Percentiles rank a stretch among this genome's conserved stretches.
These are phyloP conservation scores for Calonectria pteridis DNA, from an alignment of 2,329 filamentous ascomycete genomes.

Conservation along the genomic window DNA sequence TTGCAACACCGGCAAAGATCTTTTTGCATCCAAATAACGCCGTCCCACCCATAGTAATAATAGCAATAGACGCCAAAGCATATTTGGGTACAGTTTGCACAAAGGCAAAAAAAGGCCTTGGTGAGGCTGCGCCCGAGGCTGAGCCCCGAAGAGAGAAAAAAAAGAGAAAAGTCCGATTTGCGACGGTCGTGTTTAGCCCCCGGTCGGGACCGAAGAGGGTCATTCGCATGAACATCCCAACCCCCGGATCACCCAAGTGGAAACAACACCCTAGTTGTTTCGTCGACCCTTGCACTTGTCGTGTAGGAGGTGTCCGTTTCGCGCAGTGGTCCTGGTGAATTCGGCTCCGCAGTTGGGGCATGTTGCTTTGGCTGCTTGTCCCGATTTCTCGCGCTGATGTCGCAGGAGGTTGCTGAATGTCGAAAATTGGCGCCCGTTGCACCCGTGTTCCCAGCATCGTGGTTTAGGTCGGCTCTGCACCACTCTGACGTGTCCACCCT, in stretches of 20 bases:
- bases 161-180: constrained; percentile 27
- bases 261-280: constrained; percentile 39
- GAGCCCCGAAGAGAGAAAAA: constrained; percentile 29
- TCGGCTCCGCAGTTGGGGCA: constrained; percentile 94
- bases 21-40: constrained; percentile 38
- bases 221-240: constrained; percentile 32
- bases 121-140: constrained; percentile 36
- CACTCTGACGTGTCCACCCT: constrained; percentile 71
- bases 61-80: constrained; percentile 35
- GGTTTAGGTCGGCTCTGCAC: constrained; percentile 88
- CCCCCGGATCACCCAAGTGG: constrained; percentile 27
- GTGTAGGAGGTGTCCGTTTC: constrained; percentile 87
- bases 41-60: constrained; percentile 31
- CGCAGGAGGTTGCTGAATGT: constrained; percentile 95
- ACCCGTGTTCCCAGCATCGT: constrained; percentile 97
- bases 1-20: constrained; percentile 23
- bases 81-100: constrained; percentile 26
- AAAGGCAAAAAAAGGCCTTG: constrained; percentile 26
- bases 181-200: constrained; percentile 14
- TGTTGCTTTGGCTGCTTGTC: constrained; percentile 87
- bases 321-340: constrained; percentile 88
- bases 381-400: constrained; percentile 94
- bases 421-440: constrained; percentile 94
- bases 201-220: constrained; percentile 30
- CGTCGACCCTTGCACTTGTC: constrained; percentile 87